These are phyloP conservation scores for Trichothecium sympodiale DNA, from an alignment of 2,329 filamentous ascomycete species.

Conservation along the genomic window DNA sequence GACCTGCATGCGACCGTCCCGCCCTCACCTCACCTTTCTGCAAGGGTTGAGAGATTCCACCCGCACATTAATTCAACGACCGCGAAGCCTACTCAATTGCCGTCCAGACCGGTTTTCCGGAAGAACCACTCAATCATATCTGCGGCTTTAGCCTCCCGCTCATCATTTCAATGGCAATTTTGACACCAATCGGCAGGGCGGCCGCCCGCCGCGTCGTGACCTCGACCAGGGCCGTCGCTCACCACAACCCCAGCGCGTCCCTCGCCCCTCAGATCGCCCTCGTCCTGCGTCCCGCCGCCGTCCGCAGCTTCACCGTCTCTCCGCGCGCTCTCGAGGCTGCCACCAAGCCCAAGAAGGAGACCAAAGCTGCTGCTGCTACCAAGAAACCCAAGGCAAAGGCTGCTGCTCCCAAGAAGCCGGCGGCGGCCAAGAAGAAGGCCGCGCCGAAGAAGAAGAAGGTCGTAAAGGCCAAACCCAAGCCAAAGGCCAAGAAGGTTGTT, in stretches of 20 bases:
- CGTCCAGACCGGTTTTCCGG: no score
- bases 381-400: conserved; percentile 11
- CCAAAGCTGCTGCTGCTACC: conserved; percentile 6
- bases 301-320: conserved; percentile 21
- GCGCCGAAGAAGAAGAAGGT: conserved; percentile 15
- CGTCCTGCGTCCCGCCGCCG: conserved; percentile 8
- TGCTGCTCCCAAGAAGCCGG: conserved; percentile 9
- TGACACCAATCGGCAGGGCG: conserved; percentile 28
- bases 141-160: no score
- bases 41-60: no score
- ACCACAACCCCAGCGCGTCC: conserved; percentile 12
- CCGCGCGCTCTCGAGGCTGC: conserved; percentile 13
- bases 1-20: no score
- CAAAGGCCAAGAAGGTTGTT: conserved; percentile 14
- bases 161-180: conserved; percentile 26
- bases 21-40: no score
- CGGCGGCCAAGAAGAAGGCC: conserved; percentile 11
- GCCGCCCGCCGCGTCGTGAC: conserved; percentile 22
- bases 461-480: conserved; percentile 13
- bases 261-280: conserved; percentile 11
- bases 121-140: no score
- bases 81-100: no score
- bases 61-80: no score
- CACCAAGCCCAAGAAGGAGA: conserved; percentile 9
- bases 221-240: conserved; percentile 8